A percentile compares a stretch with the other conserved stretches of the same genome.
Evolutionary conservation across 371 early-diverging fungal genomes (phyloP).

Genomic region (Actinomucor elegans): DNA sequence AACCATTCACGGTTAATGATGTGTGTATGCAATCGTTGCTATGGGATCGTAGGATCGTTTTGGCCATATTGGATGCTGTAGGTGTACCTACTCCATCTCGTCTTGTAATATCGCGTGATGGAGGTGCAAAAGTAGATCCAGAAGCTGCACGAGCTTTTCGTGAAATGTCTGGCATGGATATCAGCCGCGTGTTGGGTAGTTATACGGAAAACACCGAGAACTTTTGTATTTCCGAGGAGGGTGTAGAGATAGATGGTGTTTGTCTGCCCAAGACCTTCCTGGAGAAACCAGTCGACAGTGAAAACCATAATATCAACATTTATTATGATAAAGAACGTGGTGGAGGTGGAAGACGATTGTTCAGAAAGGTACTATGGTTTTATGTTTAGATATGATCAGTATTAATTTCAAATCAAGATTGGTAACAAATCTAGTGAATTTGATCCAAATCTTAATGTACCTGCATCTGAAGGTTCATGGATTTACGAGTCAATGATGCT

Average conservation of each 20-base stretch:
- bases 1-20: slow-evolving; percentile 91
- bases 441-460: slow-evolving; percentile 62
- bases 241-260: slow-evolving; percentile 69
- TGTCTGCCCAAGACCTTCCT: slow-evolving; percentile 92
- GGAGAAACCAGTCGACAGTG: slow-evolving; percentile 96
- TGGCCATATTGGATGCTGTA: slow-evolving; percentile 80
- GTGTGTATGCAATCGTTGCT: slow-evolving; percentile 89
- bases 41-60: slow-evolving; percentile 90
- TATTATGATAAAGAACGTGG: slow-evolving; percentile 87
- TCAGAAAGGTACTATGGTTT: slow-evolving; percentile 77
- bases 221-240: slow-evolving; percentile 52
- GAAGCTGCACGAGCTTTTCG: slow-evolving; percentile 42
- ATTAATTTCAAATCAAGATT: slow-evolving; percentile 40
- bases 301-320: slow-evolving; percentile 97
- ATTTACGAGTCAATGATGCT: slow-evolving; percentile 96
- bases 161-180: slow-evolving; percentile 54
- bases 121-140: slow-evolving; percentile 57
- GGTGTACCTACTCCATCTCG: slow-evolving; percentile 89
- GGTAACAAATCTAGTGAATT: slow-evolving; percentile 97
- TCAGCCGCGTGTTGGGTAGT: slow-evolving; percentile 39
- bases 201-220: slow-evolving; percentile 27
- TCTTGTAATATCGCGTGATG: slow-evolving; percentile 73
- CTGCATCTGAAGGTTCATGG: slow-evolving; percentile 83
- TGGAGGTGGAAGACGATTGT: slow-evolving; percentile 92
- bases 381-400: background rate